Evolutionary conservation across 208 protist genomes (phyloP).

Genomic region (Leishmania braziliensis): DNA sequence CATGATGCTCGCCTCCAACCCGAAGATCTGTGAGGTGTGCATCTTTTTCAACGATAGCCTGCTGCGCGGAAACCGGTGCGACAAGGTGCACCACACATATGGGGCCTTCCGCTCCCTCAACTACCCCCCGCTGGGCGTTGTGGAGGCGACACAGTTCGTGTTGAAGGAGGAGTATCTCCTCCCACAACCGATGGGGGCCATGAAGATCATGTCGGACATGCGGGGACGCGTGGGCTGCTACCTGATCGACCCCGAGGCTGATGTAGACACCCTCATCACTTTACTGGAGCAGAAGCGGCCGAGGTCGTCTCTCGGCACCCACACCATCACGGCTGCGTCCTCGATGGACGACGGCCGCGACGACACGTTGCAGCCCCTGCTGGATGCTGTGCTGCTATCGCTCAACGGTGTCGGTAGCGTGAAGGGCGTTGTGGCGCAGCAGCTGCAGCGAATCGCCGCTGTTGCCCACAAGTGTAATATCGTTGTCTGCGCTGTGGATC

Average conservation of each 20-base stretch:
- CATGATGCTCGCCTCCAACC: conserved; percentile 85
- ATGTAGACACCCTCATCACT: conserved; percentile 44
- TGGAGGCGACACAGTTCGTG: conserved; percentile 77
- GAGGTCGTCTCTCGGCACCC: background rate
- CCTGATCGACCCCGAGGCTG: conserved; percentile 48
- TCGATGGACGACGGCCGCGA: background rate
- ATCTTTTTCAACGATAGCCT: conserved; percentile 95
- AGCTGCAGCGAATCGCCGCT: conserved; percentile 42
- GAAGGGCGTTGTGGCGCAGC: conserved; percentile 17
- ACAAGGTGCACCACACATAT: conserved; percentile 86
- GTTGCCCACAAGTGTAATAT: conserved; percentile 28
- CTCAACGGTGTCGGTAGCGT: conserved; percentile 51
- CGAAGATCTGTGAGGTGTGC: conserved; percentile 93
- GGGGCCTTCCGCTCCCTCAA: conserved; percentile 91
- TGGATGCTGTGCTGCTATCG: conserved; percentile 62
- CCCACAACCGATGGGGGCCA: conserved; percentile 49
- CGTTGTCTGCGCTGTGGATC: conserved; percentile 45
- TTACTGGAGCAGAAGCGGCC: conserved; percentile 32
- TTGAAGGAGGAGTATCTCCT: conserved; percentile 51
- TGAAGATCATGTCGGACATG: conserved; percentile 59
- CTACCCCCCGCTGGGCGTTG: conserved; percentile 85
- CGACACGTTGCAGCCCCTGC: conserved; percentile 18
- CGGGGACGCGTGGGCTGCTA: conserved; percentile 49
- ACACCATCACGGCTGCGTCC: background rate
- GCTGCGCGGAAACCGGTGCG: conserved; percentile 91